These are phyloP conservation scores for Blastobotrys petasosporus DNA, from an alignment of 1,139 yeast species.

Conservation along the genomic window DNA sequence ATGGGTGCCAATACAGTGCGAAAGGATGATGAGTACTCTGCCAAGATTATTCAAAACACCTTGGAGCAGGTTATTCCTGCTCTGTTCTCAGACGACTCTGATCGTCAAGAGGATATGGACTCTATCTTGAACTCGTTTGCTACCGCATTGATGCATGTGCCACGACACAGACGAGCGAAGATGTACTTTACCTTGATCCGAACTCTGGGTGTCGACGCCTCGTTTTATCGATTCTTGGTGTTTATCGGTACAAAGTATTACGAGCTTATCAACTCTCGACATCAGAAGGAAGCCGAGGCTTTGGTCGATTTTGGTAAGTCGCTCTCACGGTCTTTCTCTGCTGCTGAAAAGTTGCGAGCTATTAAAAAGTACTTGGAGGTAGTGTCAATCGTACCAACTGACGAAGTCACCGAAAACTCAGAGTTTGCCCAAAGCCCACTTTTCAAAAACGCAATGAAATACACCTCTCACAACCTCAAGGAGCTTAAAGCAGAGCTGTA, in stretches of 20 bases:
- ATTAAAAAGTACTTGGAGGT: constrained; percentile 47
- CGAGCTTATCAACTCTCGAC: constrained; percentile 47
- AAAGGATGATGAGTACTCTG: constrained; percentile 94
- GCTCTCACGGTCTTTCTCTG: constrained; percentile 60
- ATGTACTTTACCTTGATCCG: constrained; percentile 71
- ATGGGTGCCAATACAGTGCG: constrained; percentile 98
- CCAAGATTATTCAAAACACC: constrained; percentile 88
- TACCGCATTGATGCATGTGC: constrained; percentile 91
- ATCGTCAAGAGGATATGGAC: constrained; percentile 61
- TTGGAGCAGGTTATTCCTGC: constrained; percentile 90
- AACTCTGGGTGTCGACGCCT: constrained; percentile 62
- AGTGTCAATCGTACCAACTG: constrained; percentile 25
- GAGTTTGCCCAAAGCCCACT: constrained; percentile 50
- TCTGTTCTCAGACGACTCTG: constrained; percentile 56
- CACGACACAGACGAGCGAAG: constrained; percentile 89
- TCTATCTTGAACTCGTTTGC: constrained; percentile 82
- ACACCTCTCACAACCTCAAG: constrained; percentile 45
- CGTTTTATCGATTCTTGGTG: constrained; percentile 68
- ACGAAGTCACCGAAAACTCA: constrained; percentile 36
- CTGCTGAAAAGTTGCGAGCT: constrained; percentile 63
- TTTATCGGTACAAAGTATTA: constrained; percentile 76
- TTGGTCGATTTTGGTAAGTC: constrained; percentile 66
- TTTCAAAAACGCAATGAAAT: constrained; percentile 55
- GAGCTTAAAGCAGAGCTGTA: constrained; percentile 48
- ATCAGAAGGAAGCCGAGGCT: constrained; percentile 57